phyloP scores from a whole-genome alignment of 106 monocot species.

The Apostasia ramifera region DNA sequence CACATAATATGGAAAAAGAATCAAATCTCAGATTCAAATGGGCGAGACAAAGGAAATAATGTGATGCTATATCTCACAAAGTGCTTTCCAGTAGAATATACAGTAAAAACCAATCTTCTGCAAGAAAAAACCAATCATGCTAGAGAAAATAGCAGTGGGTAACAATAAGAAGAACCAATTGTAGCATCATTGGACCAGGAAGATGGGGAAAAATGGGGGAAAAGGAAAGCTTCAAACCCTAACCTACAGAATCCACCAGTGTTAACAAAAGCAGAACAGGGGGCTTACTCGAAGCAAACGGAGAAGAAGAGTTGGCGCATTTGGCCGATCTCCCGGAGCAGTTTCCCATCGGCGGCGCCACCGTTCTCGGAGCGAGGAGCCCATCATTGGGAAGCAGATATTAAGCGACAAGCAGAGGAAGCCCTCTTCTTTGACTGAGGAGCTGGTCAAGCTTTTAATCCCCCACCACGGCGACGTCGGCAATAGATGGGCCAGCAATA shows the following conservation, averaged over 20 bases:
- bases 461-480: background rate
- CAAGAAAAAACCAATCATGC: too few species aligned
- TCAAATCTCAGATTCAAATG: too few species aligned
- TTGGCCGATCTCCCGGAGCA: conserved; percentile 12
- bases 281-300: conserved; percentile 12
- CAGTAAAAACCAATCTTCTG: background rate
- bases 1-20: too few species aligned
- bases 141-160: too few species aligned
- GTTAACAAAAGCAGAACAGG: background rate
- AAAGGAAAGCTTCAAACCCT: background rate
- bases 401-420: background rate
- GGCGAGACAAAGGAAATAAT: too few species aligned
- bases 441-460: background rate
- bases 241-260: too few species aligned
- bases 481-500: background rate
- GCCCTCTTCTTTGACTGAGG: conserved; percentile 8
- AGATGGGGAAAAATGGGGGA: background rate
- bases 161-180: background rate
- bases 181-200: background rate
- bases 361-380: background rate
- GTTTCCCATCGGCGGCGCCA: conserved; percentile 15
- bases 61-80: too few species aligned
- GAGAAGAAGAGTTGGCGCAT: conserved; percentile 18
- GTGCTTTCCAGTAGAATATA: too few species aligned
- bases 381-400: background rate